A percentile compares a stretch with the other conserved stretches of the same genome.
Evolutionary conservation across 2,329 filamentous ascomycete species (phyloP).

Genomic region (Akanthomyces muscarius): DNA sequence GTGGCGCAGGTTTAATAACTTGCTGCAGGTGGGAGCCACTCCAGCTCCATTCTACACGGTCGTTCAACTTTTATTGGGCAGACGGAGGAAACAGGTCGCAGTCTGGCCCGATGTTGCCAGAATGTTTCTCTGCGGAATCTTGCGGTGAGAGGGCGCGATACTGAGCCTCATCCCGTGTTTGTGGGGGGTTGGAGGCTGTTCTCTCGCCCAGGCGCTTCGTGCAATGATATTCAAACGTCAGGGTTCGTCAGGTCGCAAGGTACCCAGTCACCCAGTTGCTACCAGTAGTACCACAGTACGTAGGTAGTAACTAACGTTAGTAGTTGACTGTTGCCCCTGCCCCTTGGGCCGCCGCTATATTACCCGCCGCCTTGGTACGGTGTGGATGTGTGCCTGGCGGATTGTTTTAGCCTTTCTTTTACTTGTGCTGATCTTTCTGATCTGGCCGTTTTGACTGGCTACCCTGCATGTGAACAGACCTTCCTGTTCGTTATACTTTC

Average conservation of each 20-base stretch:
- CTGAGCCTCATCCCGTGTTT: not conserved
- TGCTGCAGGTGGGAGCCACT: conserved; percentile 16
- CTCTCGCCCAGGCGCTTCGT: not conserved
- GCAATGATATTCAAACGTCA: not conserved
- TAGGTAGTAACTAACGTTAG: too few species aligned
- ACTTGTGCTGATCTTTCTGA: not conserved
- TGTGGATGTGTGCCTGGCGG: not conserved
- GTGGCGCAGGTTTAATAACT: conserved; percentile 18
- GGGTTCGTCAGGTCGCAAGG: not conserved
- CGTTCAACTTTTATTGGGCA: not conserved
- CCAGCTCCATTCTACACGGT: conserved; percentile 1
- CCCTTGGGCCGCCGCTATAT: not conserved
- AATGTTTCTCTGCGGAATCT: conserved; percentile 2
- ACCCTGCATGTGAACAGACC: not conserved
- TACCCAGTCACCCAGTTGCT: too few species aligned
- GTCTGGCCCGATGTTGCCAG: not conserved
- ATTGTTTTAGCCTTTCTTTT: not conserved
- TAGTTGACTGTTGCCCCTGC: not conserved
- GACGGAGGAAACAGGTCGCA: not conserved
- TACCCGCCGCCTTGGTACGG: not conserved
- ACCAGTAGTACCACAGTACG: too few species aligned
- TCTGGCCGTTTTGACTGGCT: not conserved
- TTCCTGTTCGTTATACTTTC: too few species aligned
- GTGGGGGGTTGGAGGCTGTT: not conserved
- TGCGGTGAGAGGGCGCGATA: conserved; percentile 10